These are phyloP conservation scores for Heterobasidion occidentale DNA, from an alignment of 1,284 basidiomycete species.

Conservation along the genomic window DNA sequence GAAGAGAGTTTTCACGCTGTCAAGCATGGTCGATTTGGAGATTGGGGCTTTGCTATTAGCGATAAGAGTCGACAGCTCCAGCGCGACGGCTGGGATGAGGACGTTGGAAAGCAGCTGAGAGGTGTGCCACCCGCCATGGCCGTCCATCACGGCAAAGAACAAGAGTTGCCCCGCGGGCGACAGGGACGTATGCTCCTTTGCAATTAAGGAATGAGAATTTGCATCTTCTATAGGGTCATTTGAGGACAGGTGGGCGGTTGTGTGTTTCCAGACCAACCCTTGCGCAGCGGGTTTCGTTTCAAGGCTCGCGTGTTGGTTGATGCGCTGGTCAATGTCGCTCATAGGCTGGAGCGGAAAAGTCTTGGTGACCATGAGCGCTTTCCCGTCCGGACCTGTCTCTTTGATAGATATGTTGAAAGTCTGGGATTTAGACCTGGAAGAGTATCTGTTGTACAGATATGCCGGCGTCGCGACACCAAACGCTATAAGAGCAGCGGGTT, in stretches of 20 bases:
- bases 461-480: conserved; percentile 40
- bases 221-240: conserved; percentile 93
- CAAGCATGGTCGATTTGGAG: conserved; percentile 24
- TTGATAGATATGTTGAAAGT: conserved; percentile 54
- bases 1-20: conserved; percentile 31
- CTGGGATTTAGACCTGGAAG: conserved; percentile 16
- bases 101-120: conserved; percentile 79
- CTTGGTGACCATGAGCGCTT: conserved; percentile 41
- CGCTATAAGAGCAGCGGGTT: conserved; percentile 42
- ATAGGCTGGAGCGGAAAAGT: conserved; percentile 52
- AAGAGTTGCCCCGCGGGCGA: conserved; percentile 63
- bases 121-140: conserved; percentile 83
- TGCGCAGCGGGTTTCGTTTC: conserved; percentile 38
- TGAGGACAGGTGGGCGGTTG: conserved; percentile 72
- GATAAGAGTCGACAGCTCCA: conserved; percentile 61
- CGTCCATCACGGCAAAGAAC: conserved; percentile 90
- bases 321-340: conserved; percentile 46
- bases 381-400: conserved; percentile 50
- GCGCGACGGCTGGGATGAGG: conserved; percentile 80
- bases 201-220: conserved; percentile 64
- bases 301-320: conserved; percentile 46
- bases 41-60: conserved; percentile 23
- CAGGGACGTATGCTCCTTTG: conserved; percentile 49
- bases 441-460: conserved; percentile 39
- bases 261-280: conserved; percentile 61